phyloP scores from a whole-genome alignment of 345 rosid species.

The Excoecaria agallocha region DNA sequence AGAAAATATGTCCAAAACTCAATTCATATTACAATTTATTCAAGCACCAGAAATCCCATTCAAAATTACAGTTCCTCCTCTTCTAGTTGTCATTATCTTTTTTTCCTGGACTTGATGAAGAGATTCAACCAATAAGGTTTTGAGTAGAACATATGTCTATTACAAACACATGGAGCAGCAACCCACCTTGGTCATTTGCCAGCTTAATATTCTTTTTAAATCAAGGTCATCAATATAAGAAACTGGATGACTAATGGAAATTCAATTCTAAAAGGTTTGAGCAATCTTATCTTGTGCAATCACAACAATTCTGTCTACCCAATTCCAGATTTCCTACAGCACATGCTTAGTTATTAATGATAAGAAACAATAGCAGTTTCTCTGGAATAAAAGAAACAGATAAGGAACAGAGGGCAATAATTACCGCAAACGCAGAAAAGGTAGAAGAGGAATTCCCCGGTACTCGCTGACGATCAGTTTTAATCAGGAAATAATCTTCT shows the following conservation, averaged over 20 bases:
- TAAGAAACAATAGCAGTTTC: neutral
- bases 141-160: neutral
- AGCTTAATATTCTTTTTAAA: neutral
- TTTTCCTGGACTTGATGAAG: neutral
- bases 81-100: neutral
- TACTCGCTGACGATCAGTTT: conserved; percentile 60
- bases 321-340: neutral
- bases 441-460: conserved; percentile 63
- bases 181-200: neutral
- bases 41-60: neutral
- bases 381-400: neutral
- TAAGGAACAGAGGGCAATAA: neutral
- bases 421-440: conserved; percentile 80
- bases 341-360: neutral
- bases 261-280: neutral
- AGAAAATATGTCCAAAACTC: conserved; percentile 9
- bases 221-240: neutral
- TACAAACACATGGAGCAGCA: neutral
- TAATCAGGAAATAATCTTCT: conserved; percentile 76
- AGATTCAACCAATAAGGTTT: neutral
- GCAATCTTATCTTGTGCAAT: neutral
- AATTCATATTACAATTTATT: neutral
- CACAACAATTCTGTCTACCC: neutral
- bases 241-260: neutral
- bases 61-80: neutral